phyloP scores from a whole-genome alignment of 441 rosid species.

The Brassica hybrid region DNA sequence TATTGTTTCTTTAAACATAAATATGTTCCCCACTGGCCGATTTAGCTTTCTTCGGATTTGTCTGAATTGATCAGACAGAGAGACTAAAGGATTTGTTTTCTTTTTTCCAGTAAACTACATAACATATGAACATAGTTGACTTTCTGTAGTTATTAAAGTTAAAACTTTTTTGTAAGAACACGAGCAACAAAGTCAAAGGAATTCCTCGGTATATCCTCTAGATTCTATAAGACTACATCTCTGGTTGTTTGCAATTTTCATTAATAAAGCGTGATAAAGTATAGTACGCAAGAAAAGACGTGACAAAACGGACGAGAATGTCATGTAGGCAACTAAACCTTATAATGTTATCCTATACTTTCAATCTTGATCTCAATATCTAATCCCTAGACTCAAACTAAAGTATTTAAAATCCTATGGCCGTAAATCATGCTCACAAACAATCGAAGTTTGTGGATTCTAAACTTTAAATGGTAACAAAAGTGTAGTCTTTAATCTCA shows the following conservation, averaged over 20 bases:
- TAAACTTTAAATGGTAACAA: neutral
- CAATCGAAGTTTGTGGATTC: too few species aligned
- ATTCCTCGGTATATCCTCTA: conserved; percentile 29
- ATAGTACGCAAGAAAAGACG: conserved; percentile 14
- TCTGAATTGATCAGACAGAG: conserved; percentile 36
- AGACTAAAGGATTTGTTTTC: neutral
- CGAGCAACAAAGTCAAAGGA: conserved; percentile 20
- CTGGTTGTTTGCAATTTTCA: neutral
- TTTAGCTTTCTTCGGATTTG: conserved; percentile 15
- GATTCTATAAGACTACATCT: conserved; percentile 6
- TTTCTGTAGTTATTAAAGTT: conserved; percentile 8
- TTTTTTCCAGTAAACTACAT: neutral
- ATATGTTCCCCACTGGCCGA: conserved; percentile 29
- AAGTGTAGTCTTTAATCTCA: neutral
- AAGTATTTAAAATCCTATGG: too few species aligned
- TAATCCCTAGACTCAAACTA: neutral
- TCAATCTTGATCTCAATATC: conserved; percentile 5
- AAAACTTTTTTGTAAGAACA: neutral
- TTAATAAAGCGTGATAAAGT: neutral
- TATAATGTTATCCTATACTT: conserved; percentile 8
- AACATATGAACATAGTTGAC: conserved; percentile 40
- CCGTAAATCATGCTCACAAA: too few species aligned
- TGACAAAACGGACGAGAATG: conserved; percentile 19
- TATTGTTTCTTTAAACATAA: conserved; percentile 16
- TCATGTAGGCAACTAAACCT: conserved; percentile 40